These are phyloP conservation scores for cucumber (Cucumis sativus) DNA, from an alignment of 306 rosid genomes.

Conservation along the genomic window DNA sequence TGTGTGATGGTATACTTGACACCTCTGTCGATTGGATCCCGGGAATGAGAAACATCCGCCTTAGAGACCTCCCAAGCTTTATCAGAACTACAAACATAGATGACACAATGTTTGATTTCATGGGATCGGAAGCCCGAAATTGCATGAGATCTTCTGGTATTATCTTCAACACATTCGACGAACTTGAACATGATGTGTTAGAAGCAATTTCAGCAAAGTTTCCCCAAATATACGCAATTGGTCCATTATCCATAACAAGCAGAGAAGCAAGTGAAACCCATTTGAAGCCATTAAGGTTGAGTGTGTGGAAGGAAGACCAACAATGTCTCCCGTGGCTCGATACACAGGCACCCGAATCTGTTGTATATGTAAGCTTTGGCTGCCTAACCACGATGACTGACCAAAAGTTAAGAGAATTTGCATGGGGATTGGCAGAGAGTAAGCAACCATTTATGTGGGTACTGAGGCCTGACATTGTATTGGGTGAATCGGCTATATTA, in stretches of 20 bases:
- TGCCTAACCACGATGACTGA: slow-evolving; percentile 25
- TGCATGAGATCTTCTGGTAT: slow-evolving; percentile 24
- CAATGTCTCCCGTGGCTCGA: slow-evolving; percentile 27
- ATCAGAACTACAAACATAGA: slow-evolving; percentile 15
- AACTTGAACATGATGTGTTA: slow-evolving; percentile 26
- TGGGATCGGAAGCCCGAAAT: slow-evolving; percentile 17
- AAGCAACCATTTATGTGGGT: slow-evolving; percentile 29
- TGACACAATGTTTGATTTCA: slow-evolving; percentile 27
- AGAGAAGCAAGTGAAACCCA: slow-evolving; percentile 12
- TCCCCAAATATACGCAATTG: slow-evolving; percentile 30
- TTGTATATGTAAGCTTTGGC: slow-evolving; percentile 32
- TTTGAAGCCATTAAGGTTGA: slow-evolving; percentile 14
- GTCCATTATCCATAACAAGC: slow-evolving; percentile 23
- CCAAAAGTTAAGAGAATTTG: slow-evolving; percentile 25
- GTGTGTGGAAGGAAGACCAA: slow-evolving; percentile 33
- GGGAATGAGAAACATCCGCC: slow-evolving; percentile 24
- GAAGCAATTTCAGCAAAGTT: slow-evolving; percentile 20
- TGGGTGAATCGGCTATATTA: slow-evolving; percentile 16
- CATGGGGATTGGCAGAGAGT: slow-evolving; percentile 40
- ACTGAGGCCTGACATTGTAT: slow-evolving; percentile 29
- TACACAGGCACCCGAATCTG: slow-evolving; percentile 20
- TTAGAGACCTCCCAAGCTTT: slow-evolving; percentile 33
- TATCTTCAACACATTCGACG: slow-evolving; percentile 27
- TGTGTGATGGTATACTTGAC: slow-evolving; percentile 17
- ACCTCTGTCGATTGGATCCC: slow-evolving; percentile 26